phyloP scores from a whole-genome alignment of 2,329 filamentous ascomycete genomes.

The Fusarium verrucosum region DNA sequence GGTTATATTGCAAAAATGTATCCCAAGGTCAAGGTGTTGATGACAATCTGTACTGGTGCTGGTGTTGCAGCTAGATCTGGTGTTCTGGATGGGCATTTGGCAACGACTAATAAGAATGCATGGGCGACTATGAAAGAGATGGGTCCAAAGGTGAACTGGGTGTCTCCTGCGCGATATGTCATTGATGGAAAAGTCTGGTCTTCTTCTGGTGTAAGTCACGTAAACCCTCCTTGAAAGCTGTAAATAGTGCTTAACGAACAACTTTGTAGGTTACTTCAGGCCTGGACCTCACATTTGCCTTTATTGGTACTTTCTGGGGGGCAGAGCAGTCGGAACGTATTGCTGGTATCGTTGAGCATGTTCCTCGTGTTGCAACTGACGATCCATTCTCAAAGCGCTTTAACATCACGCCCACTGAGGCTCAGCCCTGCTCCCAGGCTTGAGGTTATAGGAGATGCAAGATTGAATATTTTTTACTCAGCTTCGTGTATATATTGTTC shows the following conservation, averaged over 20 bases:
- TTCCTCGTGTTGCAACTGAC: constrained; percentile 40
- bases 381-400: constrained; percentile 45
- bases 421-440: constrained; percentile 30
- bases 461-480: not conserved
- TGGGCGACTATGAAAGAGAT: constrained; percentile 60
- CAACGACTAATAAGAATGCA: constrained; percentile 72
- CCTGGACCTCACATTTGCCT: constrained; percentile 51
- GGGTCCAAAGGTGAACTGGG: constrained; percentile 66
- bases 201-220: constrained; percentile 61
- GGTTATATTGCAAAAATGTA: constrained; percentile 53
- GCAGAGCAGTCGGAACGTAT: constrained; percentile 56
- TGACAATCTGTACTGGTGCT: constrained; percentile 74
- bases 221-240: not conserved
- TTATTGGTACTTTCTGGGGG: constrained; percentile 58
- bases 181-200: constrained; percentile 74
- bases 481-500: not conserved
- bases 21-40: constrained; percentile 61
- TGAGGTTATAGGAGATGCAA: not conserved
- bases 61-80: constrained; percentile 67
- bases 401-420: constrained; percentile 37
- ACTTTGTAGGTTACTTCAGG: constrained; percentile 48
- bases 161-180: constrained; percentile 69
- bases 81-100: constrained; percentile 66
- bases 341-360: constrained; percentile 64
- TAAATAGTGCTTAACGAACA: not conserved